These are phyloP conservation scores for Rhododendron mucronatum DNA, from an alignment of 148 eudicot species.

Conservation along the genomic window DNA sequence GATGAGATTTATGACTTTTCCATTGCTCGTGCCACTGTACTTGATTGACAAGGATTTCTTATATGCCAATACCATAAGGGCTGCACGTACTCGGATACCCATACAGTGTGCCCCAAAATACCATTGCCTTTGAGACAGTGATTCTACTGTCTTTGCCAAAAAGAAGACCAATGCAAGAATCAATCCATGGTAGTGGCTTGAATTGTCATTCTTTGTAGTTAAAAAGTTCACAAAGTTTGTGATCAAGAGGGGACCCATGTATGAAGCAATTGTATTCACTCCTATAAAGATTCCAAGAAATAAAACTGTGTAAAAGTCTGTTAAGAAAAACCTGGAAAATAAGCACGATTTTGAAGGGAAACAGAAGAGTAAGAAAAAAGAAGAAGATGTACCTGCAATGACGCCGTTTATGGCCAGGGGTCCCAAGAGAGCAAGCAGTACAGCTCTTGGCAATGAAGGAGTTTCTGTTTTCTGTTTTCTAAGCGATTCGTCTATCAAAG, in stretches of 20 bases:
- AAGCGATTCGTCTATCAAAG: slow-evolving; percentile 61
- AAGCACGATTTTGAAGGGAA: neutral
- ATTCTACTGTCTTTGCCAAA: slow-evolving; percentile 2
- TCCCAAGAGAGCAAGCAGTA: slow-evolving; percentile 46
- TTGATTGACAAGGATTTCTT: slow-evolving; percentile 62
- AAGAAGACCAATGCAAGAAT: slow-evolving; percentile 23
- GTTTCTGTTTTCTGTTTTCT: slow-evolving; percentile 40
- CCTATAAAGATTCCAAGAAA: slow-evolving; percentile 36
- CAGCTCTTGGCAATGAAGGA: slow-evolving; percentile 38
- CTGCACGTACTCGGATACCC: slow-evolving; percentile 11
- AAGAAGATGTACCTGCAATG: slow-evolving; percentile 52
- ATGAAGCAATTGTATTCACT: slow-evolving; percentile 69
- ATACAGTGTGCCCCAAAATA: neutral
- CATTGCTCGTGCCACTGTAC: slow-evolving; percentile 43
- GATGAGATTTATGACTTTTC: slow-evolving; percentile 52
- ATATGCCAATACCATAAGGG: slow-evolving; percentile 50
- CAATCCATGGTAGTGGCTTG: slow-evolving; percentile 46
- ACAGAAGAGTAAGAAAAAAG: neutral
- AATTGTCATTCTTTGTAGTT: slow-evolving; percentile 38
- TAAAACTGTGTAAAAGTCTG: neutral
- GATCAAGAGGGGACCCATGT: slow-evolving; percentile 76
- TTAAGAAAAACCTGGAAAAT: neutral
- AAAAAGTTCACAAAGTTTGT: slow-evolving; percentile 67
- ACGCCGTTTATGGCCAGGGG: slow-evolving; percentile 62
- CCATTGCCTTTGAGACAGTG: slow-evolving; percentile 2